phyloP scores from a whole-genome alignment of 1,284 basidiomycete genomes.

The Ganoderma lingzhi region DNA sequence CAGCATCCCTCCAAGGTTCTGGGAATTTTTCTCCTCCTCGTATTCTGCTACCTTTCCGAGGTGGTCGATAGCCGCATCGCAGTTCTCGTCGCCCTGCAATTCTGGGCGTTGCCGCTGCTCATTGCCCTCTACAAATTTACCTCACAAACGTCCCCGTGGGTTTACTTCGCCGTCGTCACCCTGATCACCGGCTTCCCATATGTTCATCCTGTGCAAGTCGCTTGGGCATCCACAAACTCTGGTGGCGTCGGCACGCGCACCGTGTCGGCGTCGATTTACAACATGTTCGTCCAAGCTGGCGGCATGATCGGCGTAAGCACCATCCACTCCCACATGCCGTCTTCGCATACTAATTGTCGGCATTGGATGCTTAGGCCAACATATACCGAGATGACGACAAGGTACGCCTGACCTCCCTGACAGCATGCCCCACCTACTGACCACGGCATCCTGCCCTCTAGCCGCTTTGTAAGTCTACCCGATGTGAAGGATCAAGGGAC shows the following conservation, averaged over 20 bases:
- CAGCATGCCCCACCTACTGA: slow-evolving; percentile 12
- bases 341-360: background rate
- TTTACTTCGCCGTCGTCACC: slow-evolving; percentile 63
- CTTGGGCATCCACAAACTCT: slow-evolving; percentile 70
- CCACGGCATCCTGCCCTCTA: slow-evolving; percentile 23
- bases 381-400: slow-evolving; percentile 46
- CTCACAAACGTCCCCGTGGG: slow-evolving; percentile 62
- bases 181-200: slow-evolving; percentile 62
- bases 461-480: slow-evolving; percentile 53
- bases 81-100: slow-evolving; percentile 60
- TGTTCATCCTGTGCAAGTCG: slow-evolving; percentile 58
- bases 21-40: slow-evolving; percentile 49
- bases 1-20: slow-evolving; percentile 59
- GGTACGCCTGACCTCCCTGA: slow-evolving; percentile 22
- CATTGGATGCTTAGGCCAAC: slow-evolving; percentile 36
- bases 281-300: slow-evolving; percentile 70
- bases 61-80: slow-evolving; percentile 61
- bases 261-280: slow-evolving; percentile 64
- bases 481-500: background rate
- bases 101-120: slow-evolving; percentile 70
- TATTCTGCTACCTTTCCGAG: slow-evolving; percentile 62
- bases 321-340: background rate
- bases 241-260: slow-evolving; percentile 65
- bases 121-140: slow-evolving; percentile 64
- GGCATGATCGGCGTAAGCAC: slow-evolving; percentile 56